Percentiles rank a stretch among this genome's conserved stretches.
These are phyloP conservation scores for Ustilago lituana DNA, from an alignment of 1,284 basidiomycete genomes.

Conservation along the genomic window DNA sequence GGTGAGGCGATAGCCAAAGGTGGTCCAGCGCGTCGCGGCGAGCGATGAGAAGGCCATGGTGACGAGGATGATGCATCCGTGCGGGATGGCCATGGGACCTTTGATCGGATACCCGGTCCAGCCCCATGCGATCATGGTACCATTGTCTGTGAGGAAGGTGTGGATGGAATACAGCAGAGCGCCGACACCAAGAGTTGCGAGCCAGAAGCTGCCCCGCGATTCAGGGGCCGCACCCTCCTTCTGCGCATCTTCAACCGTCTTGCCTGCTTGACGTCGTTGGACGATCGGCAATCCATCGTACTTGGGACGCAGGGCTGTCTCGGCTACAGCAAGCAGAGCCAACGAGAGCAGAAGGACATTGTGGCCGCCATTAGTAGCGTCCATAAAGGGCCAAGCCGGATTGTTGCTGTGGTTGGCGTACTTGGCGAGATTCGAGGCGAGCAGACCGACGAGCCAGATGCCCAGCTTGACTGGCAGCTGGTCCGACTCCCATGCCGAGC, in stretches of 20 bases:
- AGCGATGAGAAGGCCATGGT: slow-evolving; percentile 66
- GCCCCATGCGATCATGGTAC: slow-evolving; percentile 86
- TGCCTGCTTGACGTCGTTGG: slow-evolving; percentile 15
- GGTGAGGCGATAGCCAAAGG: slow-evolving; percentile 28
- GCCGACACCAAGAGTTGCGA: slow-evolving; percentile 48
- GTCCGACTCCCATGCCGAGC: slow-evolving; percentile 54
- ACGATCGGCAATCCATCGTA: slow-evolving; percentile 21
- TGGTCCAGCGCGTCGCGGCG: slow-evolving; percentile 67
- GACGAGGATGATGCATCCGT: slow-evolving; percentile 70
- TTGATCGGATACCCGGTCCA: slow-evolving; percentile 86
- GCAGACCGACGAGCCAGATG: slow-evolving; percentile 56
- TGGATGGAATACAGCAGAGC: slow-evolving; percentile 71
- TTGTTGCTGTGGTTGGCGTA: slow-evolving; percentile 65
- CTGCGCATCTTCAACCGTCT: not conserved
- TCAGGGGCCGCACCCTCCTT: not conserved
- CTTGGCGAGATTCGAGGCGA: slow-evolving; percentile 53
- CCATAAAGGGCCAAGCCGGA: slow-evolving; percentile 61
- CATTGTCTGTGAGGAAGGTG: slow-evolving; percentile 80
- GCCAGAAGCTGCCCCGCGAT: slow-evolving; percentile 18
- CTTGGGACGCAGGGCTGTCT: slow-evolving; percentile 26
- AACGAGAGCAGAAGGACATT: slow-evolving; percentile 47
- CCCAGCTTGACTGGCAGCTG: slow-evolving; percentile 37
- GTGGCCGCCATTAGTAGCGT: slow-evolving; percentile 58
- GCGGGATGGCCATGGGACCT: slow-evolving; percentile 74
- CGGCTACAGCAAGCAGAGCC: slow-evolving; percentile 32